Base-by-base conservation (phyloP, 2,329 filamentous ascomycete genomes). In the Stromatinia cepivora region DNA sequence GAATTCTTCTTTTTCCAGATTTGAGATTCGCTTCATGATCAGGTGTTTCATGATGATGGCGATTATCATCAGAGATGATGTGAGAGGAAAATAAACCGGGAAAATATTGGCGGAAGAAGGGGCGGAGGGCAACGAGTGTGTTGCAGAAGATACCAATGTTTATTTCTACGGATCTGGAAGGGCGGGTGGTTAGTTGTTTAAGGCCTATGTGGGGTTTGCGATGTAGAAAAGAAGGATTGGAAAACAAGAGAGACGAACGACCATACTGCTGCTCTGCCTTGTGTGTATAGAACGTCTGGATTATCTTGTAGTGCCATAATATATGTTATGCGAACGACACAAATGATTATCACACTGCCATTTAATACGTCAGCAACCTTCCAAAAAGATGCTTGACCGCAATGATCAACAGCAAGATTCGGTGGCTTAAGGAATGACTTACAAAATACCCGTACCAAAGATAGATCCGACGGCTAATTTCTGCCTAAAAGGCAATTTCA, bases 231-330 rank as follows among this genome's bases (percentile, higher is more conserved):
- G 7, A 17, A 11, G 3, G 22, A 13, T 8, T 6, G 13, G 17
- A 22, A 42, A n/a, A 31, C 17, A 28, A 46, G 39, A 39, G 1
- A 9, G 2, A 61, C 57, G 10, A 31, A 61, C 57, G 57, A 61
- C 57, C 57, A 61, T 31, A 61, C n/a, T 46, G 57, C 57, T 31
- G 57, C 57, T 61, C 39, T 31, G 17, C 57, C 57, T 31, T 61
- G 57, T 13, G 39, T 61, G 25, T 61, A 61, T n/a, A 61, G 57
- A 8, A 45, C 57, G 31, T 61, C 57, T 31, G 57, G 25, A 5
- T 61, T 61, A 34, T 46, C 5, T 22, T 61, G 57, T 7, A 61
- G 25, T 9, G 57, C 57, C 57, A 46, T 61, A 0, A 61, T 61
- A 10, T 61, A 61, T 31, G 57, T 61, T 46, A 61, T 61, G 10